Evolutionary conservation across 345 rosid species (phyloP).

Genomic region (thale cress (Arabidopsis thaliana)): TAIR10.1 NC_003070.9:22831001-22831500

Average conservation of each 20-base stretch:
- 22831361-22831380: constrained; percentile 38
- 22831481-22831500: constrained; percentile 61
- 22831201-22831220: too few relatives aligned
- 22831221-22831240: not conserved
- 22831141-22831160: constrained; percentile 69
- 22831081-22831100: constrained; percentile 57
- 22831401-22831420: constrained; percentile 59
- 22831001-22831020: not conserved
- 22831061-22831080: not conserved
- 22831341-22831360: constrained; percentile 68
- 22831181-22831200: constrained; percentile 43
- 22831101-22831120: constrained; percentile 75
- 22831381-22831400: constrained; percentile 46
- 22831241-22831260: not conserved
- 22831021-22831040: too few relatives aligned
- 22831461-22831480: constrained; percentile 63
- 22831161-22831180: constrained; percentile 68
- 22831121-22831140: constrained; percentile 74
- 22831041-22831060: too few relatives aligned
- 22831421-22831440: constrained; percentile 53
- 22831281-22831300: constrained; percentile 56
- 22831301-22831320: constrained; percentile 59
- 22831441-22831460: constrained; percentile 57
- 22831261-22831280: constrained; percentile 34
- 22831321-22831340: constrained; percentile 61